phyloP scores from a whole-genome alignment of 805 yeast genomes.

The Candida maris region DNA sequence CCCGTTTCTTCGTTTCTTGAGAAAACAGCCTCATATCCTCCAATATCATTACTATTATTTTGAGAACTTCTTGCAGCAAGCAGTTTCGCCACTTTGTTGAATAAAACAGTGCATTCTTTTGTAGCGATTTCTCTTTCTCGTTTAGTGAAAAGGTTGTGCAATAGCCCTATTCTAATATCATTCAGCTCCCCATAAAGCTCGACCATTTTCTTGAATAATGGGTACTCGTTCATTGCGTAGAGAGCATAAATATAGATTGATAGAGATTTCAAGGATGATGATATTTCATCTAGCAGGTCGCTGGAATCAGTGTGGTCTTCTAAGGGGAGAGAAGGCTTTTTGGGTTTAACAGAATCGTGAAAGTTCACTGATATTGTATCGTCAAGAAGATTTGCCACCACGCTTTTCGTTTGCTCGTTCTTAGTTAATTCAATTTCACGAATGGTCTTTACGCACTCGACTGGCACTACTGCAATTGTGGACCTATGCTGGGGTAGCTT shows the following conservation, averaged over 20 bases:
- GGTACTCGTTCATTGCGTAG: constrained; percentile 67
- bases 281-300: constrained; percentile 52
- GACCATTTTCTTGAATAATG: constrained; percentile 54
- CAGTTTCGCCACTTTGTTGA: constrained; percentile 59
- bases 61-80: constrained; percentile 36
- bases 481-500: constrained; percentile 56
- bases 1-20: constrained; percentile 63
- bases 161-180: constrained; percentile 52
- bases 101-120: constrained; percentile 48
- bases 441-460: constrained; percentile 46
- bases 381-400: not conserved
- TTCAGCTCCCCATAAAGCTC: constrained; percentile 54
- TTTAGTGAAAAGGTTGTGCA: constrained; percentile 49
- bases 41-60: constrained; percentile 22
- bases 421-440: constrained; percentile 31
- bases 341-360: constrained; percentile 3
- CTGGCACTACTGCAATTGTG: constrained; percentile 58
- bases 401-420: not conserved
- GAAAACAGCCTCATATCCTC: constrained; percentile 63
- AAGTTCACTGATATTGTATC: not conserved
- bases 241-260: constrained; percentile 64
- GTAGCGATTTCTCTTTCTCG: constrained; percentile 47
- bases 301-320: constrained; percentile 40
- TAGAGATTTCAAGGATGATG: constrained; percentile 52
- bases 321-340: constrained; percentile 51